These are phyloP conservation scores for Henningerozyma blattae DNA, from an alignment of 805 yeast species.

Conservation along the genomic window DNA sequence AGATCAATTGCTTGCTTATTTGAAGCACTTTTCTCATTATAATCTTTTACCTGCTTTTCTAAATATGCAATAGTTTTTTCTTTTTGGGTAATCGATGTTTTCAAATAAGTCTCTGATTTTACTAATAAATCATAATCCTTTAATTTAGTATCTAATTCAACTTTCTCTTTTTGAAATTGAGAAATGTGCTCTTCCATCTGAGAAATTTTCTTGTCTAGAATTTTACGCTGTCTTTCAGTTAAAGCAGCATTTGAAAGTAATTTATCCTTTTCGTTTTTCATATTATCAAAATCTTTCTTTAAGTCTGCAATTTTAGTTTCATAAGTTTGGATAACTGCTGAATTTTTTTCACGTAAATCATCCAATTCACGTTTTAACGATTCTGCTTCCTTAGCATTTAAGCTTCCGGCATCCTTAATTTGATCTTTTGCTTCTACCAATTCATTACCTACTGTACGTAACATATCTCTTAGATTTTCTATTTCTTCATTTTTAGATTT, in stretches of 20 bases:
- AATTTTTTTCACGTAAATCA: conserved; percentile 25
- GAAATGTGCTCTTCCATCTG: conserved; percentile 7
- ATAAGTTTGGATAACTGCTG: conserved; percentile 19
- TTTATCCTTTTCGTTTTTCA: conserved; percentile 6
- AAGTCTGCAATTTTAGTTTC: conserved; percentile 3
- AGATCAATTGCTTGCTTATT: conserved; percentile 19
- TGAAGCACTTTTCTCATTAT: conserved; percentile 16
- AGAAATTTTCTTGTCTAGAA: conserved; percentile 2
- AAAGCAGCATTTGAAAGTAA: neutral
- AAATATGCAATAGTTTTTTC: conserved; percentile 29
- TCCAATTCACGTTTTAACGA: conserved; percentile 14
- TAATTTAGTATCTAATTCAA: conserved; percentile 9
- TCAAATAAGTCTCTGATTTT: conserved; percentile 8
- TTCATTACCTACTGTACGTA: conserved; percentile 67
- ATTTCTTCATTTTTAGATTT: conserved; percentile 45
- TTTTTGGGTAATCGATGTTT: conserved; percentile 20
- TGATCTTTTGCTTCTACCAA: conserved; percentile 58
- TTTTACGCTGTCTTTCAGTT: conserved; percentile 2
- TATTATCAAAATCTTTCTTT: conserved; percentile 11
- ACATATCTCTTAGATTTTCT: conserved; percentile 61
- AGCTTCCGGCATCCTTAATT: conserved; percentile 26
- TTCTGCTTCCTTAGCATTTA: conserved; percentile 11
- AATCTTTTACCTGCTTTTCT: conserved; percentile 31
- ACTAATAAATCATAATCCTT: conserved; percentile 12
- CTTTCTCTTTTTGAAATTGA: conserved; percentile 10